Conservation (phyloP, 192 early-diverging fungal genomes). For the Coemansia pectinata region DNA sequence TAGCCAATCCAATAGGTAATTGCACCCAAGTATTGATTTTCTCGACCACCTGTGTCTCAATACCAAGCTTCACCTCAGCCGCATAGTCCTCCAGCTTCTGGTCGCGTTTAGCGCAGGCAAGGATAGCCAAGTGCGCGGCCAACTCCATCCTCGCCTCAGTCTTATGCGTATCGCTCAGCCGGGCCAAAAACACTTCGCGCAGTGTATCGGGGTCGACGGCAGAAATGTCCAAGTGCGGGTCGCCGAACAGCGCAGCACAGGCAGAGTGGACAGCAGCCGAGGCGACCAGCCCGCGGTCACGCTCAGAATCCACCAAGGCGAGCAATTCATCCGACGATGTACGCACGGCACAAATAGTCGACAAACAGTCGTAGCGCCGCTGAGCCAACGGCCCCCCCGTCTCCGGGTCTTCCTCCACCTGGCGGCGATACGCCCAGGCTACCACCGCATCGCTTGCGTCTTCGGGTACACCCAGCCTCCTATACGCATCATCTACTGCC, state of each 20-base stretch:
- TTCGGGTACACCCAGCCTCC: constrained; percentile 41
- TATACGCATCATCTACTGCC: constrained; percentile 21
- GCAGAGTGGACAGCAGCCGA: constrained; percentile 47
- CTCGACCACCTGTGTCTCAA: background rate
- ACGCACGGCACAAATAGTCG: constrained; percentile 33
- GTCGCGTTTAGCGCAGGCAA: constrained; percentile 29
- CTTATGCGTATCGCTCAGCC: constrained; percentile 15
- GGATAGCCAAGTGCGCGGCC: constrained; percentile 21
- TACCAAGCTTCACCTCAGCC: constrained; percentile 2
- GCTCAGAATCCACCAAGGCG: constrained; percentile 54
- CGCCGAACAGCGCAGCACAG: constrained; percentile 42
- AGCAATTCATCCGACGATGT: constrained; percentile 33
- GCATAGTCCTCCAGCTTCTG: constrained; percentile 29
- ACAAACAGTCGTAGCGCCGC: constrained; percentile 53
- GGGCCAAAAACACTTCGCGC: constrained; percentile 37
- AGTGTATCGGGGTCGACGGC: constrained; percentile 30
- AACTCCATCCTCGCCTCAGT: constrained; percentile 38
- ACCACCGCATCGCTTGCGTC: constrained; percentile 55
- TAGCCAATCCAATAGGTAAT: constrained; percentile 71
- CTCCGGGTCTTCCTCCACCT: constrained; percentile 52
- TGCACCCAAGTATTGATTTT: constrained; percentile 34
- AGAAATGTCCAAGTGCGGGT: constrained; percentile 42
- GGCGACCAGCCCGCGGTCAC: constrained; percentile 57
- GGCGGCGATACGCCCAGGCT: constrained; percentile 56
- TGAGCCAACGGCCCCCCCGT: constrained; percentile 19